These are phyloP conservation scores for Talaromyces marneffei DNA, from an alignment of 2,329 filamentous ascomycete species.

Conservation along the genomic window DNA sequence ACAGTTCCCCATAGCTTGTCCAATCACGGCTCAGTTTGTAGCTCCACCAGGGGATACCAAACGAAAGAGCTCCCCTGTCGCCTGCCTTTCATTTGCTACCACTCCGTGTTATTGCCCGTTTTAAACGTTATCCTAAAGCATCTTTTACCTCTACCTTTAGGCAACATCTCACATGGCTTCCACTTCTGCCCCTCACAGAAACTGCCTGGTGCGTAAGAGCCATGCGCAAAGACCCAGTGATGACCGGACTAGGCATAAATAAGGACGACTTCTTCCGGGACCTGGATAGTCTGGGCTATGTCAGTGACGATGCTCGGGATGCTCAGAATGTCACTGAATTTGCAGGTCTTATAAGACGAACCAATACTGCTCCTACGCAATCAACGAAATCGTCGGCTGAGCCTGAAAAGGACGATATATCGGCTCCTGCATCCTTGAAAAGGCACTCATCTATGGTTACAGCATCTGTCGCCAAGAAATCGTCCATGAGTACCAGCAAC, in stretches of 20 bases:
- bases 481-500: background rate
- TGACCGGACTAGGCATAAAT: slow-evolving; percentile 4
- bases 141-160: background rate
- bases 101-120: background rate
- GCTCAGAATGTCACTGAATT: slow-evolving; percentile 17
- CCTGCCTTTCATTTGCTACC: background rate
- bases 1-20: slow-evolving; percentile 1
- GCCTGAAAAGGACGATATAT: background rate
- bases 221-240: background rate
- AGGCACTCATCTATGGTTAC: background rate
- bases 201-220: background rate
- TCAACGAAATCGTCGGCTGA: background rate
- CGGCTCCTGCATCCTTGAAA: background rate
- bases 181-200: background rate
- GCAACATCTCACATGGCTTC: slow-evolving; percentile 11
- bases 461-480: background rate
- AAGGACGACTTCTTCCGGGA: slow-evolving; percentile 28
- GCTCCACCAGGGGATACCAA: slow-evolving; percentile 1
- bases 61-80: background rate
- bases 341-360: background rate
- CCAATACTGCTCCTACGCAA: background rate
- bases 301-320: slow-evolving; percentile 22
- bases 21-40: background rate
- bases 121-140: background rate
- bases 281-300: slow-evolving; percentile 29